Evolutionary conservation across 768 basidiomycete genomes (phyloP), one percentile per base, ranked within the genome.

Genomic region (Lepiota brunneoincarnata): DNA sequence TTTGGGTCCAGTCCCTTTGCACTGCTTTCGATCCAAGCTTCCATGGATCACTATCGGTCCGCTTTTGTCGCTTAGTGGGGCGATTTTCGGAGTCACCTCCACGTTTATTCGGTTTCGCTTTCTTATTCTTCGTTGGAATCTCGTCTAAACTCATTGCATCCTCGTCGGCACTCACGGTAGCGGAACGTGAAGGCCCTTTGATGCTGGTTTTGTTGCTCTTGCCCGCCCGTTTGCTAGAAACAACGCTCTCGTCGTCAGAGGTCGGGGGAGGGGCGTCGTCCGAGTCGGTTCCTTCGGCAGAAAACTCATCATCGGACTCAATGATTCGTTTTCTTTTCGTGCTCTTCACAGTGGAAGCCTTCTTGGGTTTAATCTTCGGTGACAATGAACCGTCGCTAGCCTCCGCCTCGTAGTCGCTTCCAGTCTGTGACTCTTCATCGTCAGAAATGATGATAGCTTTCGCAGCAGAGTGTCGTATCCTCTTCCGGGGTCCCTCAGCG

Each of bases 41-140:
- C 90, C 93, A 91, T 6, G 89, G 86, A 63, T 93, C 88, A 41
- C 71, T 82, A 56, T 86, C 82, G 37, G 77, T 75, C 26, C 81
- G 81, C 70, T 82, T 86, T 63, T 79, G 75, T 63, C 81, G 84
- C 64, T 87, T 85, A 18, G 73, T 65, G 1, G 77, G 71, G 11
- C 70, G 73, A 47, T 70, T 68, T 31, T 68, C 68, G 37, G 73
- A 71, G 34, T 70, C 67, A 38, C 64, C 66, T 31, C 66, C 70
- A 20, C 64, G 69, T 28, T 70, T 72, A 10, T 68, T 63, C 5
- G 74, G 67, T 49, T 70, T 71, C 54, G 71, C 73, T 65, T 75
- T 62, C 17, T 48, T 44, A 53, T 49, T 51, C 47, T 68, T 70
- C 1, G 59, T 49, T 26, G 61, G 65, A 12, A 71, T 71, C 6